phyloP scores from a whole-genome alignment of 768 basidiomycete genomes.

The Tulasnella sp. region DNA sequence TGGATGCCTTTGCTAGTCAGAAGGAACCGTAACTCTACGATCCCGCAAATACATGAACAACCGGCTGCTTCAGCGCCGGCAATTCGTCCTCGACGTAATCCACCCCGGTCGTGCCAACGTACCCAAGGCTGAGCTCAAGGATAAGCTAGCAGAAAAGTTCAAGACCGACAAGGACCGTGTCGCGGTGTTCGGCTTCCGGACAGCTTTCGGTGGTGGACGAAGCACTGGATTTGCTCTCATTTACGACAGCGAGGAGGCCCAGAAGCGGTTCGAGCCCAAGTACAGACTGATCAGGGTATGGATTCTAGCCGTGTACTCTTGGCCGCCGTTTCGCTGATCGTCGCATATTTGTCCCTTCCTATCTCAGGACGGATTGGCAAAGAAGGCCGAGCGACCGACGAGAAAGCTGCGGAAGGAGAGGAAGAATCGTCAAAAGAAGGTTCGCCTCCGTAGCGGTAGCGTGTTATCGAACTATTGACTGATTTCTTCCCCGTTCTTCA shows the following conservation, averaged over 20 bases:
- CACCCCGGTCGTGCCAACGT: slow-evolving; percentile 97
- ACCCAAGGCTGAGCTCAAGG: slow-evolving; percentile 85
- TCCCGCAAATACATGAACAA: slow-evolving; percentile 99
- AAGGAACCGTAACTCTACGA: slow-evolving; percentile 90
- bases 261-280: slow-evolving; percentile 97
- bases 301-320: not conserved
- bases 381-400: slow-evolving; percentile 87
- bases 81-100: slow-evolving; percentile 92
- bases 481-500: slow-evolving; percentile 45
- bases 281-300: slow-evolving; percentile 88
- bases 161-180: slow-evolving; percentile 90
- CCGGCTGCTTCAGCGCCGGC: slow-evolving; percentile 92
- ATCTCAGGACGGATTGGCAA: slow-evolving; percentile 62
- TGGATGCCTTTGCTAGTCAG: slow-evolving; percentile 42
- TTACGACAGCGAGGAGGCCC: slow-evolving; percentile 92
- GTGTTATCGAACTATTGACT: slow-evolving; percentile 28
- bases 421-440: slow-evolving; percentile 99
- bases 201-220: slow-evolving; percentile 97
- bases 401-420: slow-evolving; percentile 99
- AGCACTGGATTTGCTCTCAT: slow-evolving; percentile 97
- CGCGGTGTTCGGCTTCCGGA: slow-evolving; percentile 91
- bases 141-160: slow-evolving; percentile 91
- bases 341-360: not conserved
- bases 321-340: not conserved
- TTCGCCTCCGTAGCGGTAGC: slow-evolving; percentile 43